A percentile compares a stretch with the other conserved stretches of the same genome.
phyloP scores from a whole-genome alignment of 2,329 filamentous ascomycete species.

The Paramyrothecium roridum region DNA sequence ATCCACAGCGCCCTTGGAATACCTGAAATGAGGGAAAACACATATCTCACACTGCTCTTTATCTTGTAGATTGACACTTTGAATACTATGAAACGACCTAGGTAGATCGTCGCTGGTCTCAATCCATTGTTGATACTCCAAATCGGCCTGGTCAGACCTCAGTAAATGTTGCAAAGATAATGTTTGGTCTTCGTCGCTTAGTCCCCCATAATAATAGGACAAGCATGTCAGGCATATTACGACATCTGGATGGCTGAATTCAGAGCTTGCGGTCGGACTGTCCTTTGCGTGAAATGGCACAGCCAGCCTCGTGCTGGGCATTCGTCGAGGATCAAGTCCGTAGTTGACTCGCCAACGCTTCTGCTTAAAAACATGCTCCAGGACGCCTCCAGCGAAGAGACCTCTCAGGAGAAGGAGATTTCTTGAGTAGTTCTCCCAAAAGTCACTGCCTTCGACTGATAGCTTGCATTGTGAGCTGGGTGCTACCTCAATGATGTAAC shows the following conservation, averaged over 20 bases:
- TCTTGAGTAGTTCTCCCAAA: slow-evolving; percentile 31
- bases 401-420: slow-evolving; percentile 46
- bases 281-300: slow-evolving; percentile 60
- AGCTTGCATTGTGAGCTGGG: neutral
- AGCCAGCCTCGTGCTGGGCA: slow-evolving; percentile 40
- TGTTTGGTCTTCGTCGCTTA: slow-evolving; percentile 45
- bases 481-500: neutral
- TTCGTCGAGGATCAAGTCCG: slow-evolving; percentile 43
- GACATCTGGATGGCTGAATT: slow-evolving; percentile 59
- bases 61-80: slow-evolving; percentile 57
- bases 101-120: slow-evolving; percentile 25
- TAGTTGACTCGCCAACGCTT: slow-evolving; percentile 65
- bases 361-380: slow-evolving; percentile 45
- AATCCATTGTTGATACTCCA: slow-evolving; percentile 48
- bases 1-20: slow-evolving; percentile 51
- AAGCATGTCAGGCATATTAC: slow-evolving; percentile 51
- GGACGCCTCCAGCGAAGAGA: slow-evolving; percentile 49
- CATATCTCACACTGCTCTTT: slow-evolving; percentile 35
- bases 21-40: slow-evolving; percentile 50
- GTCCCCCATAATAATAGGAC: slow-evolving; percentile 51
- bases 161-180: slow-evolving; percentile 42
- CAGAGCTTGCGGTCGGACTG: slow-evolving; percentile 45
- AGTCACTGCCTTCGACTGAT: slow-evolving; percentile 26
- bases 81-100: slow-evolving; percentile 31
- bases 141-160: slow-evolving; percentile 44